These are phyloP conservation scores for Nepenthes gracilis DNA, from an alignment of 148 eudicot species.

Conservation along the genomic window DNA sequence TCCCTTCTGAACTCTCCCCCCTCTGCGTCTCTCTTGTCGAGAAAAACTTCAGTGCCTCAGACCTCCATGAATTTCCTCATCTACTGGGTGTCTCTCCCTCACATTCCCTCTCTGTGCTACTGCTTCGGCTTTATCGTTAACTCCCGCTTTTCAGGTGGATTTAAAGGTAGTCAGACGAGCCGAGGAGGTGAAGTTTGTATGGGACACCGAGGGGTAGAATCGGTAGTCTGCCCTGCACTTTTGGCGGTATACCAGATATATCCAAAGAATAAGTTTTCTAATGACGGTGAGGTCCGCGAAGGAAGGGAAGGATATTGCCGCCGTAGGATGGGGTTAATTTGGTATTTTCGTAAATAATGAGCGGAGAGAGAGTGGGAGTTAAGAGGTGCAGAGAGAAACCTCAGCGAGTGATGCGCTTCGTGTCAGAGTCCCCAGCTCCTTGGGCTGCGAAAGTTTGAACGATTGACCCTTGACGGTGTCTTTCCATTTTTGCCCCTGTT, in stretches of 20 bases:
- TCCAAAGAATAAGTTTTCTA: no score
- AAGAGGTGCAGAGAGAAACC: background rate
- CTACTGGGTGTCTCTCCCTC: background rate
- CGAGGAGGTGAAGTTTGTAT: background rate
- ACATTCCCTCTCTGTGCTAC: conserved; percentile 7
- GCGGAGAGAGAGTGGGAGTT: background rate
- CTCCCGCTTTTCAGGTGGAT: conserved; percentile 72
- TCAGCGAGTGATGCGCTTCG: conserved; percentile 2
- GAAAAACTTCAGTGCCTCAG: conserved; percentile 9
- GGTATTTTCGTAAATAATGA: conserved; percentile 3
- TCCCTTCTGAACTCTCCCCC: conserved; percentile 1
- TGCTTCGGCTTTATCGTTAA: conserved; percentile 22
- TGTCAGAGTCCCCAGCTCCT: conserved; percentile 7
- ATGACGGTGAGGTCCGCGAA: no score
- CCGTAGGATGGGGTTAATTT: conserved; percentile 2
- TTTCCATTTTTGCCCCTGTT: background rate
- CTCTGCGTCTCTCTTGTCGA: conserved; percentile 1
- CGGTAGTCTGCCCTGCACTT: background rate
- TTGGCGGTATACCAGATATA: no score
- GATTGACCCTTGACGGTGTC: background rate
- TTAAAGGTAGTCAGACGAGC: conserved; percentile 29
- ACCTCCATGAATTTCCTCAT: conserved; percentile 11
- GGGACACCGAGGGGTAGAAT: background rate
- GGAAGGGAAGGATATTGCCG: background rate
- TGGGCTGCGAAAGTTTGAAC: conserved; percentile 10